These are phyloP conservation scores for Calonectria fujianensis DNA, from an alignment of 2,329 filamentous ascomycete genomes.

Conservation along the genomic window DNA sequence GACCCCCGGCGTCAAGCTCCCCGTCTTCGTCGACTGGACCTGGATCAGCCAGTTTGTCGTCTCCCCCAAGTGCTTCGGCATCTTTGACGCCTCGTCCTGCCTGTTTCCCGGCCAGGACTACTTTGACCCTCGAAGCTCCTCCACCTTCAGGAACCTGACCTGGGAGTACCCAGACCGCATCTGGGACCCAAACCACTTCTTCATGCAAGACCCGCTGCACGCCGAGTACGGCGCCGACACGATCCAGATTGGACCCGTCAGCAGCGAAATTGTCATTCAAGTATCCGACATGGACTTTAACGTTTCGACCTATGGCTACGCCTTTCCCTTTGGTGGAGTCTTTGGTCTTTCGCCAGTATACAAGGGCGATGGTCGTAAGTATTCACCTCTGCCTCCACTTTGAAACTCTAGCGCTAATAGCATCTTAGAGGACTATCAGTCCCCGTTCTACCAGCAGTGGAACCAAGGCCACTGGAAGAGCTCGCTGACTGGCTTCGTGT, in stretches of 20 bases:
- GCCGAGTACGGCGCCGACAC: conserved; percentile 35
- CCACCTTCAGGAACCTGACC: conserved; percentile 31
- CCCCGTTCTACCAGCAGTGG: conserved; percentile 38
- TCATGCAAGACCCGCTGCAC: conserved; percentile 28
- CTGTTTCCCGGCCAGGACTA: conserved; percentile 25
- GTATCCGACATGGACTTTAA: conserved; percentile 38
- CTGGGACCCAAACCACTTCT: conserved; percentile 37
- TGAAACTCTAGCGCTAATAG: not conserved
- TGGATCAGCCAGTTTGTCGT: conserved; percentile 41
- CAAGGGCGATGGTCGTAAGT: conserved; percentile 31
- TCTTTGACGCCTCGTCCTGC: conserved; percentile 29
- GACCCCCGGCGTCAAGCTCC: conserved; percentile 17
- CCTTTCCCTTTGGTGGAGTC: conserved; percentile 33
- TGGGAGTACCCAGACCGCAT: conserved; percentile 29
- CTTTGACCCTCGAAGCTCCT: conserved; percentile 33
- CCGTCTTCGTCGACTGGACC: conserved; percentile 37
- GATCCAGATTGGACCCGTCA: conserved; percentile 29
- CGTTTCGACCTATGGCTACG: conserved; percentile 31
- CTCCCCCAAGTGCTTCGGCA: conserved; percentile 35
- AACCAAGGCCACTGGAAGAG: conserved; percentile 34
- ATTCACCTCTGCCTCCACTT: not conserved
- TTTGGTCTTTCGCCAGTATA: conserved; percentile 36
- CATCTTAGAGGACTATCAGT: conserved; percentile 35
- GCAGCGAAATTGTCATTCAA: conserved; percentile 31
- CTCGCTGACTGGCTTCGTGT: conserved; percentile 31